Evolutionary conservation across 140 eudicot genomes (phyloP), one percentile per base, ranked within the genome.

Genomic region (Oenanthe javanica): DNA sequence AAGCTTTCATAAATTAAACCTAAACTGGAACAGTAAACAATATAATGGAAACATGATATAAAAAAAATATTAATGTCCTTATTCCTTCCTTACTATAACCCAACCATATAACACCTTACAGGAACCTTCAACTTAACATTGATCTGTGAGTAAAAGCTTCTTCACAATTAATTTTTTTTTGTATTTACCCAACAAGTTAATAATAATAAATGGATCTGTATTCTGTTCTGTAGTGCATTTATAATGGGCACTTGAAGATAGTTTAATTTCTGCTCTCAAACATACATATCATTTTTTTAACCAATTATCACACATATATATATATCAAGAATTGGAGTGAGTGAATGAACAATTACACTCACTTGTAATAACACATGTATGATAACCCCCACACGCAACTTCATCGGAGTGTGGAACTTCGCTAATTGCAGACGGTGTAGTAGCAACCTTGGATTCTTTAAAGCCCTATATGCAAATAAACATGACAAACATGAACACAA

Each of bases 321-420:
- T 31, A 31, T 31, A 31, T 31, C 36, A 31, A 31, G 36, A 31
- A 31, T 31, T 31, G 36, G 1, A 31, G 36, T 31, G 36, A 31
- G 77, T 77, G 19, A 77, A 43, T 36, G 40, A 82, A 51, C 70
- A 27, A 27, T 54, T 73, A 74, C 75, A 55, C 76, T 81, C 87
- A 95, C 99, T 81, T 76, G 99, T 86, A 80, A 95, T 71, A 75
- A 92, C 90, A 79, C 99, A 95, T 47, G 96, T 92, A 86, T 95
- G 99, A 85, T 95, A 89, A 81, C 94, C 99, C 82, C 99, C 99
- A 79, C 99, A 95, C 61, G 97, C 99, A 87, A 91, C 94, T 73
- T 88, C 88, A 81, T 84, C 83, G 4, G 96, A 89, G 82, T 70
- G 84, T 79, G 97, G 97, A 36, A 95, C 80, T 59, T 84, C 79